Percentiles rank a stretch among this genome's conserved stretches.
Evolutionary conservation across 2,329 filamentous ascomycete genomes (phyloP).

Genomic region (Calonectria ilicicola): DNA sequence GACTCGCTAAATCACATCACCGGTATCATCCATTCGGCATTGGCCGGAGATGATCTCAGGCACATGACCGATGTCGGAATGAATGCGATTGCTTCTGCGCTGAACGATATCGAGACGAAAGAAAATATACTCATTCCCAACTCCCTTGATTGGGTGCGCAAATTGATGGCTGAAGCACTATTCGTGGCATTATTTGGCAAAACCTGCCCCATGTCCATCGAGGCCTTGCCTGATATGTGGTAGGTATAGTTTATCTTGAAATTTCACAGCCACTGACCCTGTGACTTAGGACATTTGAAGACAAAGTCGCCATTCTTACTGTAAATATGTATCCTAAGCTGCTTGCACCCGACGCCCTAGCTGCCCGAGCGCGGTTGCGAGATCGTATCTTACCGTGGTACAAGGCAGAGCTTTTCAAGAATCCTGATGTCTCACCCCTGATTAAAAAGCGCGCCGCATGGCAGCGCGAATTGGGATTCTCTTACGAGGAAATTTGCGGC

Average conservation of each 20-base stretch:
- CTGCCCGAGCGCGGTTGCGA: background rate
- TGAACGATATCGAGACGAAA: conserved; percentile 11
- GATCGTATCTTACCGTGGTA: background rate
- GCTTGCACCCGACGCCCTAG: background rate
- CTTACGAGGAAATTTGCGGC: background rate
- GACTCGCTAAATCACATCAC: conserved; percentile 3
- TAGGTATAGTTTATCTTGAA: conserved; percentile 17
- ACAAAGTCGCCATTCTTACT: background rate
- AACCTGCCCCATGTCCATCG: conserved; percentile 49
- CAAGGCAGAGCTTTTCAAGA: background rate
- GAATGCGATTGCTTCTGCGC: background rate
- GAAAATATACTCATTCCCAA: conserved; percentile 37
- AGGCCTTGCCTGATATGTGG: conserved; percentile 52
- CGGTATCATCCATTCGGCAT: conserved; percentile 14
- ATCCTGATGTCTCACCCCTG: conserved; percentile 8
- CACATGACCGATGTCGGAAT: conserved; percentile 21
- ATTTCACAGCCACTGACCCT: background rate
- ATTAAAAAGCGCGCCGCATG: background rate
- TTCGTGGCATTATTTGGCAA: conserved; percentile 55
- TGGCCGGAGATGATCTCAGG: conserved; percentile 27
- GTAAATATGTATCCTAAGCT: background rate
- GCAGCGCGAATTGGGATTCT: conserved; percentile 1
- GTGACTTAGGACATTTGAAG: background rate
- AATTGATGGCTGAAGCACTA: conserved; percentile 52
- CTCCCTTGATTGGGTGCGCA: conserved; percentile 53